phyloP scores from a whole-genome alignment of 257 asterid genomes.

The Solanum piurae region DNA sequence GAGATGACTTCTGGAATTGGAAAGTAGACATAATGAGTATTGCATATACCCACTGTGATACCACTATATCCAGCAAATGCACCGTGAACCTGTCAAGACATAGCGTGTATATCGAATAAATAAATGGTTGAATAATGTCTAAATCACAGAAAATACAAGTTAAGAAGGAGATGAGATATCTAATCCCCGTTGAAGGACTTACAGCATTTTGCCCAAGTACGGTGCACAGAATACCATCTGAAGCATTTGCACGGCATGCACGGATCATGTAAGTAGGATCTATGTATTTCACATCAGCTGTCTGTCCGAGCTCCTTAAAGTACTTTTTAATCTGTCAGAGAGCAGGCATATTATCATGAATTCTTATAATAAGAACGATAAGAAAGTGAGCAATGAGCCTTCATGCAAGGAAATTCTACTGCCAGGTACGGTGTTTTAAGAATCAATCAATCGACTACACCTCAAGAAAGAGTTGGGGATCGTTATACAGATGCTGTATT shows the following conservation, averaged over 20 bases:
- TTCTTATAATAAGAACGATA: neutral
- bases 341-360: constrained; percentile 7
- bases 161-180: neutral
- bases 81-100: constrained; percentile 74
- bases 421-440: neutral
- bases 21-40: constrained; percentile 80
- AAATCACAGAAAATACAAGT: neutral
- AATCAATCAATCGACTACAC: neutral
- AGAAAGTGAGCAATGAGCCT: neutral
- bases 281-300: constrained; percentile 86
- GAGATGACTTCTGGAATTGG: constrained; percentile 88
- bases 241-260: constrained; percentile 97
- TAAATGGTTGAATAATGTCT: neutral
- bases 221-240: constrained; percentile 91
- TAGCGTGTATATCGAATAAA: neutral
- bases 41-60: constrained; percentile 92
- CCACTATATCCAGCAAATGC: constrained; percentile 98
- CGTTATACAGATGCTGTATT: neutral
- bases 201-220: constrained; percentile 99
- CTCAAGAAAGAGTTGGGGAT: neutral
- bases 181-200: constrained; percentile 14
- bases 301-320: constrained; percentile 60
- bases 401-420: neutral
- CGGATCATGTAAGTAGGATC: constrained; percentile 99
- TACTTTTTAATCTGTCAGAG: constrained; percentile 55